A percentile compares a stretch with the other conserved stretches of the same genome.
These are phyloP conservation scores for Micractinium conductrix DNA, from an alignment of 139 green algal species.

Conservation along the genomic window DNA sequence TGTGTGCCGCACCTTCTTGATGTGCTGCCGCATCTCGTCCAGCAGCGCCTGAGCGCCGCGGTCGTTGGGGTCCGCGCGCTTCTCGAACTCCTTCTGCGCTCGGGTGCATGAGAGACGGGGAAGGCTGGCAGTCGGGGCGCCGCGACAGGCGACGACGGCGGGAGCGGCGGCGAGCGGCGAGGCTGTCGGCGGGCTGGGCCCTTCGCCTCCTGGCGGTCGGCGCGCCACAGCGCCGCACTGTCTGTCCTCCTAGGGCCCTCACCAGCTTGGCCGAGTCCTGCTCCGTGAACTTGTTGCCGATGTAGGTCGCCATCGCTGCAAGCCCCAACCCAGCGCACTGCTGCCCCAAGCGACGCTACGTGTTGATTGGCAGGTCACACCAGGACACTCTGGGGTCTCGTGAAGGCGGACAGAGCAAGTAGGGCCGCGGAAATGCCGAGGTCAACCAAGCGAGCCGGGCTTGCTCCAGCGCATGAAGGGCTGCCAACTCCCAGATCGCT, in stretches of 20 bases:
- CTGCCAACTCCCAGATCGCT: too few species aligned
- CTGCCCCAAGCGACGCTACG: background rate
- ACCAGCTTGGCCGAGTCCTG: constrained; percentile 67
- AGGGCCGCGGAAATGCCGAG: too few species aligned
- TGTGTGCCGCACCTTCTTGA: constrained; percentile 91
- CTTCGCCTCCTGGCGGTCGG: too few species aligned
- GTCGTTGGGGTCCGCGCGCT: constrained; percentile 70
- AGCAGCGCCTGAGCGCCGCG: constrained; percentile 78
- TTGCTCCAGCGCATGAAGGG: too few species aligned
- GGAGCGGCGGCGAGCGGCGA: background rate
- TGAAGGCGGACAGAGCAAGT: too few species aligned
- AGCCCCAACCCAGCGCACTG: background rate
- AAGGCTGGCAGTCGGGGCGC: background rate
- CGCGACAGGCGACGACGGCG: background rate
- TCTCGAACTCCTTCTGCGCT: constrained; percentile 79
- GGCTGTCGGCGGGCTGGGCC: too few species aligned
- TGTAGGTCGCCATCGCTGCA: constrained; percentile 49
- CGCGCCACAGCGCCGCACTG: too few species aligned
- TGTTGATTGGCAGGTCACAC: too few species aligned
- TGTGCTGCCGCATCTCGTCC: constrained; percentile 85
- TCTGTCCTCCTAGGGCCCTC: background rate
- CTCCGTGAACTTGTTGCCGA: constrained; percentile 69
- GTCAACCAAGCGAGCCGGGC: too few species aligned
- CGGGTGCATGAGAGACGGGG: background rate
- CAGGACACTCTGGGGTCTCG: too few species aligned